Evolutionary conservation across 768 basidiomycete genomes (phyloP).

Genomic region (Tubosaeta sp.): DNA sequence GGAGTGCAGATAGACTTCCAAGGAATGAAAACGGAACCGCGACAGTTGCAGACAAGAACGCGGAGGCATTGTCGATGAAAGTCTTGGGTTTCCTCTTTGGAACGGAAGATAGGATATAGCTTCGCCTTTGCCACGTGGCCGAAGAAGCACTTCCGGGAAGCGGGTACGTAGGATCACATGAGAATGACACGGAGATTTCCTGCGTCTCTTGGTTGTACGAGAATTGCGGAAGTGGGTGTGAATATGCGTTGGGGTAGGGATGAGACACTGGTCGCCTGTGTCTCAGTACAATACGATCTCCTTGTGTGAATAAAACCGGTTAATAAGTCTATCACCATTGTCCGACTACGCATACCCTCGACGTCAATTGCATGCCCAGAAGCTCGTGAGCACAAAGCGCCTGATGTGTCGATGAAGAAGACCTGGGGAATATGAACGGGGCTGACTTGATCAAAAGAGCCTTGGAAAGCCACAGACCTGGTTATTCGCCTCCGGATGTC

Average conservation of each 20-base stretch:
- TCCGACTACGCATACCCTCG: constrained; percentile 45
- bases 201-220: constrained; percentile 49
- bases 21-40: constrained; percentile 54
- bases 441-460: not conserved
- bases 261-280: constrained; percentile 72
- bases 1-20: constrained; percentile 28
- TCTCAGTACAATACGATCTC: constrained; percentile 63
- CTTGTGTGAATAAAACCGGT: constrained; percentile 33
- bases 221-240: constrained; percentile 74
- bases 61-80: constrained; percentile 67
- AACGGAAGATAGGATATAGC: constrained; percentile 60
- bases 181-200: constrained; percentile 59
- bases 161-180: constrained; percentile 62
- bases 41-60: constrained; percentile 60
- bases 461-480: constrained; percentile 43
- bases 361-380: constrained; percentile 82
- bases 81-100: constrained; percentile 66
- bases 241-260: constrained; percentile 74
- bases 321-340: not conserved
- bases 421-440: constrained; percentile 44
- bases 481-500: constrained; percentile 67
- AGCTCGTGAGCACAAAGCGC: constrained; percentile 70
- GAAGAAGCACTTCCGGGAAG: constrained; percentile 30
- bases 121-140: constrained; percentile 52
- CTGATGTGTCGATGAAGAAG: constrained; percentile 78